phyloP scores from a whole-genome alignment of 75 land plant species.

The Cupressus sempervirens region DNA sequence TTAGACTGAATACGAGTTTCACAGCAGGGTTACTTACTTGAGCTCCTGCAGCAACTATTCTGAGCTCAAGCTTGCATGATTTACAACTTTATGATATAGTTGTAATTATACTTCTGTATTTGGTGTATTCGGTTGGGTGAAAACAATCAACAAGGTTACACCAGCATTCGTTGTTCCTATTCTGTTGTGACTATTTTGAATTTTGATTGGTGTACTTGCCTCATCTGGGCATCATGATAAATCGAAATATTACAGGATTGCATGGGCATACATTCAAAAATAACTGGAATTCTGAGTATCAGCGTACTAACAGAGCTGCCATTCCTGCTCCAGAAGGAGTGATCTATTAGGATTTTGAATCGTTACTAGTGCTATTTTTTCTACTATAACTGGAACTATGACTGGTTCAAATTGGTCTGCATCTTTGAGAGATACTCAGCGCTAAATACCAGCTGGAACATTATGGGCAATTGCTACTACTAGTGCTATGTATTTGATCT shows the following conservation, averaged over 20 bases:
- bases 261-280: constrained; percentile 51
- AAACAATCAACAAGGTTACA: constrained; percentile 93
- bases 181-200: constrained; percentile 77
- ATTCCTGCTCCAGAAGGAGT: constrained; percentile 81
- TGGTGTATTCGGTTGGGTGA: constrained; percentile 98
- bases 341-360: constrained; percentile 86
- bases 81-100: constrained; percentile 92
- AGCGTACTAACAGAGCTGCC: constrained; percentile 82
- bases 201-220: constrained; percentile 79
- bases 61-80: constrained; percentile 80
- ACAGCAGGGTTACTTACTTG: constrained; percentile 30
- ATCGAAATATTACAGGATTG: constrained; percentile 84
- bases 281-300: constrained; percentile 86
- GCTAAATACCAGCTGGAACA: too few relatives aligned
- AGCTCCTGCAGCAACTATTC: constrained; percentile 37
- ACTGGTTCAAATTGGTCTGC: too few relatives aligned
- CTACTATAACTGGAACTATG: too few relatives aligned
- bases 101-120: constrained; percentile 84
- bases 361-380: too few relatives aligned
- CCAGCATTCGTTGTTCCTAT: constrained; percentile 95
- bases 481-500: too few relatives aligned
- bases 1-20: constrained; percentile 50
- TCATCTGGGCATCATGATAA: constrained; percentile 54
- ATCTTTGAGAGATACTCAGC: too few relatives aligned
- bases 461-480: too few relatives aligned